Conservation (phyloP, 1,139 yeast species). For the Schizosaccharomyces versatilis region DNA sequence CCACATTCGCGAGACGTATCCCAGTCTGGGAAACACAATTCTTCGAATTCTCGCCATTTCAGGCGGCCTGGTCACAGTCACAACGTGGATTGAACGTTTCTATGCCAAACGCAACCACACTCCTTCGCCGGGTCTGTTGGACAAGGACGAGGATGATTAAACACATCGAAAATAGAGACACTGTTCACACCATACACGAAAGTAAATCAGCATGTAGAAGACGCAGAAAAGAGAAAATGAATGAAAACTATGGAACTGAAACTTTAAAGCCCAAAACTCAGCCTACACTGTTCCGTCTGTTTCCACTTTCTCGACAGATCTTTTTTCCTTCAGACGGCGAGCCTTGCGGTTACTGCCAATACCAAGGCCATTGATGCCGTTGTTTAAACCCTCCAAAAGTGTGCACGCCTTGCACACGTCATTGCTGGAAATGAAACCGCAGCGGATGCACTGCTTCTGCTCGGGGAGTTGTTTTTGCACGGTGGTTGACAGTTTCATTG, state of each 20-base stretch:
- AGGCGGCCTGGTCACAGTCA: neutral
- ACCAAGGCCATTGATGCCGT: constrained; percentile 31
- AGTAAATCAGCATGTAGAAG: too few species aligned
- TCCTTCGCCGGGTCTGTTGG: too few species aligned
- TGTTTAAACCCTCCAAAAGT: constrained; percentile 62
- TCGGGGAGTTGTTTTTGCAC: constrained; percentile 18
- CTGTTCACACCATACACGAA: too few species aligned
- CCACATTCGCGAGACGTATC: neutral
- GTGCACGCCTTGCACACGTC: constrained; percentile 83
- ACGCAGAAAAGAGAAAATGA: too few species aligned
- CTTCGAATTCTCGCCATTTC: neutral
- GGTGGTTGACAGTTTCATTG: constrained; percentile 37
- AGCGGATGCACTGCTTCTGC: constrained; percentile 39
- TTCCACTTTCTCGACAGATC: too few species aligned
- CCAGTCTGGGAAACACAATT: neutral
- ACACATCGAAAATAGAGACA: too few species aligned
- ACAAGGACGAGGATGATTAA: too few species aligned
- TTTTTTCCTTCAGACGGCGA: neutral
- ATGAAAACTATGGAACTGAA: too few species aligned
- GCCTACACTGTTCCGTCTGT: too few species aligned
- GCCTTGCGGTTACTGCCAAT: constrained; percentile 8
- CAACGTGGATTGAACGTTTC: neutral
- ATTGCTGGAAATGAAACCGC: constrained; percentile 83
- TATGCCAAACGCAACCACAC: neutral
- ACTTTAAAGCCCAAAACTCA: too few species aligned